Conservation (phyloP, 140 eudicot species). For the Senecio squalidus region DNA sequence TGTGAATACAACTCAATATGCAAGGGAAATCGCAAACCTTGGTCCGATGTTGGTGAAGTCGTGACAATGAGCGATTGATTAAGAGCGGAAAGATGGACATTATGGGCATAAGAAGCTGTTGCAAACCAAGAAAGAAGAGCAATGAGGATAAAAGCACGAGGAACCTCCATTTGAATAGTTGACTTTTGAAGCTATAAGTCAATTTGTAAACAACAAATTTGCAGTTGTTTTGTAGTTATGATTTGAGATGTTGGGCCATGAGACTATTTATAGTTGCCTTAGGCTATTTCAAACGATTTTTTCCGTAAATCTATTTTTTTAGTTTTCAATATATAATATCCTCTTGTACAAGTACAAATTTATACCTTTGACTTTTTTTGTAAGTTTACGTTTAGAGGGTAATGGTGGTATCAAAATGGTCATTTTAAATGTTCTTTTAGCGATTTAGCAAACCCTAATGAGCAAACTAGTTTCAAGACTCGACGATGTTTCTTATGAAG, state of each 20-base stretch:
- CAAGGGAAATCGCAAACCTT: conserved; percentile 14
- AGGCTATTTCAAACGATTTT: not conserved
- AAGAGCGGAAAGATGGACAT: conserved; percentile 27
- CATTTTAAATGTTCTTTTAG: no score
- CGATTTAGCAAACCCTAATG: no score
- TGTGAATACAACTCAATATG: no score
- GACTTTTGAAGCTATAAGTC: conserved; percentile 13
- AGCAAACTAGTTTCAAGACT: no score
- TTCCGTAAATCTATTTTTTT: not conserved
- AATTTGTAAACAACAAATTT: not conserved
- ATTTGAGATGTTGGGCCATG: conserved; percentile 15
- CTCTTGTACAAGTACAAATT: no score
- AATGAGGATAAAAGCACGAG: conserved; percentile 9
- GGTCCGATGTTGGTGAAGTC: conserved; percentile 16
- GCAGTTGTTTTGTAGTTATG: not conserved
- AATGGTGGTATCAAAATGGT: no score
- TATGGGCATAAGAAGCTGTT: conserved; percentile 27
- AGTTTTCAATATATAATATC: no score
- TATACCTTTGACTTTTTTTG: no score
- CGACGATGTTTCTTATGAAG: no score
- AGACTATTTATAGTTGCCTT: conserved; percentile 19
- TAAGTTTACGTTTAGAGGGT: no score
- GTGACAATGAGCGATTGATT: conserved; percentile 28
- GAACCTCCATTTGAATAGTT: conserved; percentile 29
- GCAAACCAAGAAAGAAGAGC: conserved; percentile 18